phyloP scores from a whole-genome alignment of 495 filamentous ascomycete genomes.

The Coniosporium apollinis region DNA sequence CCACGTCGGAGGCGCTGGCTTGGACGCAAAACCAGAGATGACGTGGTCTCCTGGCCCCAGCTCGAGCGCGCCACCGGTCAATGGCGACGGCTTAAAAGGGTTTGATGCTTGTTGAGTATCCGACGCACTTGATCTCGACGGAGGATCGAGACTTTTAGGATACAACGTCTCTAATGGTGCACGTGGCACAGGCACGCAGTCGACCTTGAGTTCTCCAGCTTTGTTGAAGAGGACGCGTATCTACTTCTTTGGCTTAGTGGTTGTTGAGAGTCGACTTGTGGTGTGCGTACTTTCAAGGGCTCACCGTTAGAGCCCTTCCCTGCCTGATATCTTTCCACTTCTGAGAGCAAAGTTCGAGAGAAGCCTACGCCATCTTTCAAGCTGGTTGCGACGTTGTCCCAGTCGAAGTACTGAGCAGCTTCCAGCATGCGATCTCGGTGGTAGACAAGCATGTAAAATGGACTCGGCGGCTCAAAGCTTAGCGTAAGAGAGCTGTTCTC shows the following conservation, averaged over 20 bases:
- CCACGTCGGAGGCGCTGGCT: constrained; percentile 9
- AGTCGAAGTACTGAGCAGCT: constrained; percentile 54
- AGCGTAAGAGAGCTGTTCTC: constrained; percentile 28
- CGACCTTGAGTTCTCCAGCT: constrained; percentile 13
- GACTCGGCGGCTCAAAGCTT: constrained; percentile 28
- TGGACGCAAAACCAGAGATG: constrained; percentile 3
- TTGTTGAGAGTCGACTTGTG: no score
- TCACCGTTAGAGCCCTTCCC: no score
- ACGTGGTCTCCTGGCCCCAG: constrained; percentile 11
- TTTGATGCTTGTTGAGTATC: constrained; percentile 16
- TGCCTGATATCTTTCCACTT: no score
- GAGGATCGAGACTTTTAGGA: constrained; percentile 32
- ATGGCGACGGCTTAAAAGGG: constrained; percentile 9
- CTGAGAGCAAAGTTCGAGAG: no score
- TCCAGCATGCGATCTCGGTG: constrained; percentile 69
- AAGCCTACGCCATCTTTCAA: neutral
- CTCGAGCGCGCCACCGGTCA: constrained; percentile 15
- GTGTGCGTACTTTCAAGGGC: no score
- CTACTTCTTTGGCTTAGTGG: no score
- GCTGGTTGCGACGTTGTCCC: constrained; percentile 18
- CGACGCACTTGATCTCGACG: no score
- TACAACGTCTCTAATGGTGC: constrained; percentile 37
- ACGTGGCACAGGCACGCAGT: constrained; percentile 30
- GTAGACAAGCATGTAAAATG: constrained; percentile 69
- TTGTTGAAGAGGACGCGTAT: constrained; percentile 14